Evolutionary conservation across 202 grass and related monocot species (phyloP).

Genomic region (Thinopyrum obtusiflorum): DNA sequence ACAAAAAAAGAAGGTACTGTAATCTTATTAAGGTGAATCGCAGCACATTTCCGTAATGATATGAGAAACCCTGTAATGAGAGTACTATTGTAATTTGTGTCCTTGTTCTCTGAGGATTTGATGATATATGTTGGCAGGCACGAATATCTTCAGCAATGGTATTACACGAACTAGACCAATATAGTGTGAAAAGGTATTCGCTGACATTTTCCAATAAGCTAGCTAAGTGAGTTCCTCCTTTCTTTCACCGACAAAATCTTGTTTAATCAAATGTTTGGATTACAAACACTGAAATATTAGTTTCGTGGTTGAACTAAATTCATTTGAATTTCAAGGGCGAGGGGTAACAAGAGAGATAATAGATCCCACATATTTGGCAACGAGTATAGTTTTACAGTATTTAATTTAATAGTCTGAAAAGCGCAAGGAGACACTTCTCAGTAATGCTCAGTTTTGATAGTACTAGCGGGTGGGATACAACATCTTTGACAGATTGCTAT

Average conservation of each 20-base stretch:
- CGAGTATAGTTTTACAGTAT: not conserved
- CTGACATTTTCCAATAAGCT: not conserved
- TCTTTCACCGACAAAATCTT: not conserved
- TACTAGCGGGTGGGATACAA: not conserved
- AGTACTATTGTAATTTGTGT: not conserved
- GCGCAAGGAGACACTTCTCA: not conserved
- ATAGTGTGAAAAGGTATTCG: not conserved
- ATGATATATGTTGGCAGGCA: not conserved
- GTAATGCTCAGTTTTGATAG: conserved; percentile 14
- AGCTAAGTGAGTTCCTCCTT: not conserved
- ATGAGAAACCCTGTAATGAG: not conserved
- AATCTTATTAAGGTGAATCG: not conserved
- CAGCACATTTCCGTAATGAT: not conserved
- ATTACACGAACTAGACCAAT: not conserved
- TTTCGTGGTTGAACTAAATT: not conserved
- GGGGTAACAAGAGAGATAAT: not conserved
- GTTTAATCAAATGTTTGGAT: not conserved
- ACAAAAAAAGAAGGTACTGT: not conserved
- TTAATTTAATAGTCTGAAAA: not conserved
- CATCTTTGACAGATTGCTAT: not conserved
- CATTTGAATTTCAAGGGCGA: not conserved
- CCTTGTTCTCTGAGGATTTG: not conserved
- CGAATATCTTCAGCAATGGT: not conserved
- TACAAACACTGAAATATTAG: not conserved
- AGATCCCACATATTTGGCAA: not conserved